Evolutionary conservation across 2,329 filamentous ascomycete genomes (phyloP), one percentile per base, ranked within the genome.

Genomic region (Apiospora saccharicola): DNA sequence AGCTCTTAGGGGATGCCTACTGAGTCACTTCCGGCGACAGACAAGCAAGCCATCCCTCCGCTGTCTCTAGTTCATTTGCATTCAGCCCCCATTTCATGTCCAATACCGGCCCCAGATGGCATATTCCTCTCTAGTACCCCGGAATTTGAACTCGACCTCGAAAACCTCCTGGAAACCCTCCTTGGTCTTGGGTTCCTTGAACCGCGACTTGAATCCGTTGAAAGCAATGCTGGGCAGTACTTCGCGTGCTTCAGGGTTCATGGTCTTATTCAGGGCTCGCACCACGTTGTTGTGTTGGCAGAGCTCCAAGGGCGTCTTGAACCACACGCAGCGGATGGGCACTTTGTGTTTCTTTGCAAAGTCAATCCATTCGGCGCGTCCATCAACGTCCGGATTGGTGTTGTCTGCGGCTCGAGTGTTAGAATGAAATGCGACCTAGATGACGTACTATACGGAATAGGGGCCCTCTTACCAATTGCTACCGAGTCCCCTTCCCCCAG

Each of bases 231-330:
- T 90, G 0, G 96, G 95, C 6, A 99, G 86, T 1, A 90, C 87
- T 0, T 87, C 84, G 74, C 96, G 89, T 34, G 90, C 89, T 81
- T 98, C 96, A 1, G 95, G 96, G 79, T 98, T 98, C 83, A 95
- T 87, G 30, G 75, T 57, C 69, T 82, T 80, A 77, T 91, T 91
- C 78, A 95, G 85, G 1, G 94, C 90, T 73, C 96, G 90, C 68
- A 97, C 93, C 1, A 89, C 90, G 79, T 97, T 93, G 79, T 99
- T 99, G 84, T 99, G 96, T 80, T 95, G 91, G 76, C 89, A 91
- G 12, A 98, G 80, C 61, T 89, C 87, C 37, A 90, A 82, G 0
- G 91, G 86, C 16, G 94, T 92, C 70, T 91, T 93, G 84, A 99
- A 96, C 82, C 93, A 92, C 13, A 98, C 86, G 79, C 96, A 97